A percentile compares a stretch with the other conserved stretches of the same genome.
Conservation (phyloP, 345 rosid species). For the Linum tenue region DNA sequence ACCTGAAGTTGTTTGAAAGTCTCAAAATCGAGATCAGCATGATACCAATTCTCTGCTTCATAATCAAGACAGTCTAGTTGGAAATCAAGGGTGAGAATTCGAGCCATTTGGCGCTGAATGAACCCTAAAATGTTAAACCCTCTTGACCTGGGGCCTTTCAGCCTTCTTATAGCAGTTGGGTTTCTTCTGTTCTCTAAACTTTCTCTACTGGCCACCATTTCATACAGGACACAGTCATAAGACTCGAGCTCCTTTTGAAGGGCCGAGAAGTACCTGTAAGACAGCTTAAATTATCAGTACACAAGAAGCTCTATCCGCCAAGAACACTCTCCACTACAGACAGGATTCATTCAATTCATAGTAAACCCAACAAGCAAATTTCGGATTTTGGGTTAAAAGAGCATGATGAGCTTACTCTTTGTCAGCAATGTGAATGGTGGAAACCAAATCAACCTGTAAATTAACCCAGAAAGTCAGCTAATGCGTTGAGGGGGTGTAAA, state of each 20-base stretch:
- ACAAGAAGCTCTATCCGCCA: background rate
- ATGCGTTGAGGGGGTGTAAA: background rate
- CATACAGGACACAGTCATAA: constrained; percentile 82
- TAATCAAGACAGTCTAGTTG: constrained; percentile 87
- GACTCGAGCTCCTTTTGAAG: constrained; percentile 76
- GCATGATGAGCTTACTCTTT: constrained; percentile 50
- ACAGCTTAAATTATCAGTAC: constrained; percentile 2
- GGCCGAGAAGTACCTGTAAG: constrained; percentile 57
- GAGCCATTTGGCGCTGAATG: constrained; percentile 84
- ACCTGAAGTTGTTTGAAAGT: constrained; percentile 96
- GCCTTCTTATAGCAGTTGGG: constrained; percentile 36
- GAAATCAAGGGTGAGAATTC: constrained; percentile 63
- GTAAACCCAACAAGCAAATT: background rate
- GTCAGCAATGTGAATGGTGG: constrained; percentile 89
- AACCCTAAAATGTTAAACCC: constrained; percentile 73
- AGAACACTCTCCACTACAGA: too few species aligned
- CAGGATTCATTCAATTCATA: background rate
- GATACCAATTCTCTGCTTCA: constrained; percentile 70
- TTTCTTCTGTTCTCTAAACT: constrained; percentile 54
- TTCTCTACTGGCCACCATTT: constrained; percentile 92
- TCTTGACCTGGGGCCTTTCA: constrained; percentile 47
- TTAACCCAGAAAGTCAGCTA: background rate
- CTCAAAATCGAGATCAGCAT: constrained; percentile 93
- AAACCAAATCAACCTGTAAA: constrained; percentile 85
- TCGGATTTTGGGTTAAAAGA: background rate